phyloP scores from a whole-genome alignment of 2,329 filamentous ascomycete species.

The Colletotrichum liriopes region DNA sequence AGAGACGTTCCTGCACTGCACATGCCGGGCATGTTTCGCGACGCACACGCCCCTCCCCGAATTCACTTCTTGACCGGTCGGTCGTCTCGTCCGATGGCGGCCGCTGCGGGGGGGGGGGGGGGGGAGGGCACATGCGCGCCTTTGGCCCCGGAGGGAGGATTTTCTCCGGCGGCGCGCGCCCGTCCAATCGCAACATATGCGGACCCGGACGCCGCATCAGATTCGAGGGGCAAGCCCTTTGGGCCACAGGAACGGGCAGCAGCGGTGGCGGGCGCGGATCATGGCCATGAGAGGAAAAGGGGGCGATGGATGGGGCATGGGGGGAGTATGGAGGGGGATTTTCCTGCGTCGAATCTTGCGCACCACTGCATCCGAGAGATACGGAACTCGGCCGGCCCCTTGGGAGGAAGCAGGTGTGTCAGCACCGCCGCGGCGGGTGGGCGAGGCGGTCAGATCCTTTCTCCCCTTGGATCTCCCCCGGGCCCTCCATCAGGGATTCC shows the following conservation, averaged over 20 bases:
- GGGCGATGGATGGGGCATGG: neutral
- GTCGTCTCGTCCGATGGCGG: neutral
- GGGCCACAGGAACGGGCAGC: neutral
- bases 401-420: neutral
- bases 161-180: neutral
- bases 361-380: conserved; percentile 9
- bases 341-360: conserved; percentile 25
- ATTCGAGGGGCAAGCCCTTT: neutral
- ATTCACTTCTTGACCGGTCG: conserved; percentile 41
- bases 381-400: conserved; percentile 1
- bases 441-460: neutral
- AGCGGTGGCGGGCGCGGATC: conserved; percentile 14
- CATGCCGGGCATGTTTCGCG: conserved; percentile 29
- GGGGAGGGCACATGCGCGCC: neutral
- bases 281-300: conserved; percentile 13
- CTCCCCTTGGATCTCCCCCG: neutral
- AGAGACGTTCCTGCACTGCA: conserved; percentile 19
- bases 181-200: conserved; percentile 25
- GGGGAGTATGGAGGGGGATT: neutral
- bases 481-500: neutral
- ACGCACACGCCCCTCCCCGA: neutral
- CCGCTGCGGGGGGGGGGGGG: neutral
- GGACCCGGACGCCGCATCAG: neutral
- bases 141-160: conserved; percentile 2
- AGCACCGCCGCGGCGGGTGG: neutral